Evolutionary conservation across 2,329 filamentous ascomycete genomes (phyloP).

Genomic region (Huntiella savannae): DNA sequence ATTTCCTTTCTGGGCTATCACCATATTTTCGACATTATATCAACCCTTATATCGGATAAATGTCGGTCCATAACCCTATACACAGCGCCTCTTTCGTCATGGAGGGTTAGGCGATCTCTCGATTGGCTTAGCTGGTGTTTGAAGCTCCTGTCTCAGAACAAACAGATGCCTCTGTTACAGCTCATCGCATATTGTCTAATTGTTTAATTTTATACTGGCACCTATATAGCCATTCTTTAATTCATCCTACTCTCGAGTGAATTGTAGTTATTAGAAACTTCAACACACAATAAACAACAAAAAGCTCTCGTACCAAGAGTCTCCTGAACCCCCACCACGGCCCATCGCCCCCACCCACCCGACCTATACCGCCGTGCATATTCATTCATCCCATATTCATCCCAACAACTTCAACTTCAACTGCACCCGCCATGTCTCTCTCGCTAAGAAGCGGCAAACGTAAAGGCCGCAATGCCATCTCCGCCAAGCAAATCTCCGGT

Average conservation of each 20-base stretch:
- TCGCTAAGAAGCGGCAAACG: slow-evolving; percentile 43
- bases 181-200: too few species aligned
- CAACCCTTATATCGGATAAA: too few species aligned
- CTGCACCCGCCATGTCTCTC: slow-evolving; percentile 33
- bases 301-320: background rate
- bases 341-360: background rate
- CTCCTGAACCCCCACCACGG: background rate
- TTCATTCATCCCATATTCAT: background rate
- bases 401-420: background rate
- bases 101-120: background rate
- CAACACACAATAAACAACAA: too few species aligned
- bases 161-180: background rate
- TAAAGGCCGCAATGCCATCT: slow-evolving; percentile 44
- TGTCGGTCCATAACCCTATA: too few species aligned
- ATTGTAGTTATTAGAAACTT: too few species aligned
- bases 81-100: background rate
- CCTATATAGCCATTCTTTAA: background rate
- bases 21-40: too few species aligned
- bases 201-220: too few species aligned
- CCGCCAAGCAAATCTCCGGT: slow-evolving; percentile 41
- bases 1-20: too few species aligned
- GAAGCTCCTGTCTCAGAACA: background rate
- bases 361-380: background rate
- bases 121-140: background rate
- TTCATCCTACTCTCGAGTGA: background rate